A percentile compares a stretch with the other conserved stretches of the same genome.
Evolutionary conservation across 305 asterid genomes (phyloP).

Genomic region (Rubia peregrina): DNA sequence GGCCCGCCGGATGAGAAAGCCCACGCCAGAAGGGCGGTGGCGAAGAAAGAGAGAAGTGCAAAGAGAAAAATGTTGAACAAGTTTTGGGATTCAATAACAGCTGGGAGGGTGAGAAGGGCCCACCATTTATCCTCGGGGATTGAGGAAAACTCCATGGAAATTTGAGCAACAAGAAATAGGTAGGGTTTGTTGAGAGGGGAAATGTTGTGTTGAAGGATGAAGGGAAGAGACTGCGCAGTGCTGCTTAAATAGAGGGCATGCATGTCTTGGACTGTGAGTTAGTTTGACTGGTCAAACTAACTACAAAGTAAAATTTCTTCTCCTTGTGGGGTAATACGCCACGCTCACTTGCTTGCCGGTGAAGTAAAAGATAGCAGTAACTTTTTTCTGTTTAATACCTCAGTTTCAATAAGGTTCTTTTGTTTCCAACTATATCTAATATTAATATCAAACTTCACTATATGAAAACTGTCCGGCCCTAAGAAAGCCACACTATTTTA

Average conservation of each 20-base stretch:
- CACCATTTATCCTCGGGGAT: conserved; percentile 31
- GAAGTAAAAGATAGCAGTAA: not conserved
- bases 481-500: too few relatives aligned
- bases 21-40: conserved; percentile 34
- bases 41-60: conserved; percentile 7
- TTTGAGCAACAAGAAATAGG: not conserved
- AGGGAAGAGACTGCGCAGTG: conserved; percentile 8
- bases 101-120: conserved; percentile 37
- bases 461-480: too few relatives aligned
- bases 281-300: conserved; percentile 11
- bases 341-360: not conserved
- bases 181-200: not conserved
- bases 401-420: too few relatives aligned
- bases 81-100: conserved; percentile 35
- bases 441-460: too few relatives aligned
- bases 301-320: not conserved
- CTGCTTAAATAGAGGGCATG: conserved; percentile 36
- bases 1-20: conserved; percentile 39
- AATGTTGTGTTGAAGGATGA: conserved; percentile 10
- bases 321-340: not conserved
- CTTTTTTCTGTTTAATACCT: too few relatives aligned
- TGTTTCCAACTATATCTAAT: too few relatives aligned
- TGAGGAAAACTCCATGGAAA: conserved; percentile 32
- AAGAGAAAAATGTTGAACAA: conserved; percentile 14
- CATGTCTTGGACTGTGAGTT: conserved; percentile 19